Percentiles rank a stretch among this genome's conserved stretches.
Conservation (phyloP, 2,329 filamentous ascomycete genomes). For the Scleromitrula shiraiana region DNA sequence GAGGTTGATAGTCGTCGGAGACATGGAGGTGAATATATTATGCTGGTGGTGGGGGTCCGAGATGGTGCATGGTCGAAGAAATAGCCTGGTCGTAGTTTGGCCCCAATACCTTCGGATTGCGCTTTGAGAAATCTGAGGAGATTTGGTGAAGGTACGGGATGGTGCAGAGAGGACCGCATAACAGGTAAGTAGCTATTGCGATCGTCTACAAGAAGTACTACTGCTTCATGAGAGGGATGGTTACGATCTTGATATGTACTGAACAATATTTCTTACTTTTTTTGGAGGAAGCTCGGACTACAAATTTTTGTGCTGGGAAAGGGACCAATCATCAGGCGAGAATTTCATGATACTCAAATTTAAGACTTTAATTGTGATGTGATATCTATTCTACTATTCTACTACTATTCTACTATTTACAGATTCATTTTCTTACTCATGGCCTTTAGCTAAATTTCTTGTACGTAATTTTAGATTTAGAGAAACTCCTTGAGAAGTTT, state of each 20-base stretch:
- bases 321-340: neutral
- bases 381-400: no score
- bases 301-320: neutral
- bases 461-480: neutral
- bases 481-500: neutral
- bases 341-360: neutral
- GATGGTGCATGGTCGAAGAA: slow-evolving; percentile 22
- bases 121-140: slow-evolving; percentile 66
- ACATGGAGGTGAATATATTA: slow-evolving; percentile 4
- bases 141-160: slow-evolving; percentile 40
- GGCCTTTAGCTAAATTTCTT: neutral
- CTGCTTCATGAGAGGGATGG: slow-evolving; percentile 9
- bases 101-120: slow-evolving; percentile 52
- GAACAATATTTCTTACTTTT: slow-evolving; percentile 1
- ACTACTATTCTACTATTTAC: no score
- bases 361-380: no score
- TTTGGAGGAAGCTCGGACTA: slow-evolving; percentile 13
- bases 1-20: slow-evolving; percentile 18
- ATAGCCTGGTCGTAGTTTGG: slow-evolving; percentile 30
- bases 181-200: slow-evolving; percentile 17
- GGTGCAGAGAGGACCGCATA: slow-evolving; percentile 28
- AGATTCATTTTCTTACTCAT: neutral
- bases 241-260: no score
- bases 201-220: slow-evolving; percentile 5
- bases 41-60: slow-evolving; percentile 5